phyloP scores from a whole-genome alignment of 768 basidiomycete species.

The Punctularia strigosozonata region DNA sequence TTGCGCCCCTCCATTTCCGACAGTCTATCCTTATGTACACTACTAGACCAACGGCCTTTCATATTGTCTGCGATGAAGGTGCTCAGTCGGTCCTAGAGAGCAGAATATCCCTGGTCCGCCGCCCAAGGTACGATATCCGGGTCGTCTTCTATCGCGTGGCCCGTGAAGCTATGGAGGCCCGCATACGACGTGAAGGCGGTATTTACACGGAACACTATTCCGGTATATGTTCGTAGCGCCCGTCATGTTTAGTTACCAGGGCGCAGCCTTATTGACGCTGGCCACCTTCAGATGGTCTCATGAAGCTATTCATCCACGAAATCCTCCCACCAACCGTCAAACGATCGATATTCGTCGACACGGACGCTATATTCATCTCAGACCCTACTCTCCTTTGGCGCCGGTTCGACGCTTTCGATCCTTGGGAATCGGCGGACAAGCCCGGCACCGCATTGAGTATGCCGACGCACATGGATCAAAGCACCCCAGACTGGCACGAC shows the following conservation, averaged over 20 bases:
- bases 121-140: slow-evolving; percentile 23
- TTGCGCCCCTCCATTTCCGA: too few relatives aligned
- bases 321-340: slow-evolving; percentile 29
- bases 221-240: slow-evolving; percentile 28
- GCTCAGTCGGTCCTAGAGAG: slow-evolving; percentile 27
- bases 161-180: slow-evolving; percentile 28
- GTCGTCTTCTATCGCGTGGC: slow-evolving; percentile 31
- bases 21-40: slow-evolving; percentile 29
- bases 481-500: slow-evolving; percentile 28
- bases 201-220: slow-evolving; percentile 35
- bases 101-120: slow-evolving; percentile 25
- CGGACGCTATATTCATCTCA: slow-evolving; percentile 37
- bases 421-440: too few relatives aligned
- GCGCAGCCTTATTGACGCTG: not conserved
- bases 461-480: slow-evolving; percentile 32
- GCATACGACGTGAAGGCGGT: slow-evolving; percentile 33
- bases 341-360: slow-evolving; percentile 39
- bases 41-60: slow-evolving; percentile 25
- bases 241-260: not conserved
- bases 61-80: slow-evolving; percentile 32
- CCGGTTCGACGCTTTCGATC: slow-evolving; percentile 21
- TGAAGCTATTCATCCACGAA: slow-evolving; percentile 44
- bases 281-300: slow-evolving; percentile 27
- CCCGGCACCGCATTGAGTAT: slow-evolving; percentile 28
- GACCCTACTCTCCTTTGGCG: slow-evolving; percentile 36